Base-by-base conservation (phyloP, 2,329 filamentous ascomycete genomes). In the Penicillium capsulatum region DNA sequence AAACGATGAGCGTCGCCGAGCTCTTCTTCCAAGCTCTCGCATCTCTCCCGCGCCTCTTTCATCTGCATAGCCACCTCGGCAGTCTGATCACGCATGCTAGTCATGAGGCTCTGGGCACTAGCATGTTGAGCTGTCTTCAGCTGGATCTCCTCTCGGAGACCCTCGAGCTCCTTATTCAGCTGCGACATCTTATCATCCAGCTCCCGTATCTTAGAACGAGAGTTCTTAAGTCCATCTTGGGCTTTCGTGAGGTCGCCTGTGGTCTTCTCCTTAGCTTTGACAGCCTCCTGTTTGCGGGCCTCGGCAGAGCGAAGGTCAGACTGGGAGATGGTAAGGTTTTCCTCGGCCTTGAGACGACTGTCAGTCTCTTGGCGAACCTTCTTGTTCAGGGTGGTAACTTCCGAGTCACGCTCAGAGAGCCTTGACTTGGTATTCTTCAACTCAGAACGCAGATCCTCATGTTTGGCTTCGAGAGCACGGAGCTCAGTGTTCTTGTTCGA, bases 51-150 rank as follows among this genome's bases (percentile, higher is more conserved):
- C 1, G 86, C 80, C 66, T 98, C 92, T 64, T 92, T 94, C 66
- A 96, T 84, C 67, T 96, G 92, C 50, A 87, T 84, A 4, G 83
- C 82, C 57, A 97, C 77, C 68, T 98, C 92, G 1, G 85, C 79
- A 0, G 84, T 84, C 68, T 97, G 89, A 55, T 96, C 89, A 45
- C 90, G 86, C 87, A 97, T 92, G 60, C 86, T 94, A 55, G 83
- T 83, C 62, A 97, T 81, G 10, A 96, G 69, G 35, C 83, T 85
- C 62, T 97, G 87, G 0, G 88, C 85, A 51, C 83, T 94, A 37
- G 79, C 78, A 57, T 94, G 90, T 64, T 96, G 88, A 27, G 87
- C 86, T 2, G 80, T 77, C 71, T 92, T 94, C 44, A 95, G 76
- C 38, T 90, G 80, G 0, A 86, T 77, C 54, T 97, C 90, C 50